A percentile compares a stretch with the other conserved stretches of the same genome.
These are phyloP conservation scores for Gynandropsis gynandra DNA, from an alignment of 345 rosid genomes.

Conservation along the genomic window DNA sequence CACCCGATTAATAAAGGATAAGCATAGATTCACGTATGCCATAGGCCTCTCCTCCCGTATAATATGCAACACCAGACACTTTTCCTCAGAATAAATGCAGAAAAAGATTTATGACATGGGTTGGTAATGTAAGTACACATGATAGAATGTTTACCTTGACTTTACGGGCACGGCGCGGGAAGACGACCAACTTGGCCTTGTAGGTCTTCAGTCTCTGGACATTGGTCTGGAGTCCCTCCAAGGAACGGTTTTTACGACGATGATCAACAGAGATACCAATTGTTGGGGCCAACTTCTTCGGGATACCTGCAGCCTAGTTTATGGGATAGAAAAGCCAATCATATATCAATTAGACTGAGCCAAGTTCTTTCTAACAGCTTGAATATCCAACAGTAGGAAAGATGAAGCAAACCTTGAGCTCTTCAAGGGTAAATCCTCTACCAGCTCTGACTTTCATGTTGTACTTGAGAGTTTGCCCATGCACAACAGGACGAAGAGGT, in stretches of 20 bases:
- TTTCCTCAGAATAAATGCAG: too few species aligned
- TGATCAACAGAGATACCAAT: conserved; percentile 72
- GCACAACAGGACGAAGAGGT: conserved; percentile 77
- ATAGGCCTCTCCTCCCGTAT: too few species aligned
- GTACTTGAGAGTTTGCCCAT: conserved; percentile 78
- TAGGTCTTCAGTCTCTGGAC: conserved; percentile 81
- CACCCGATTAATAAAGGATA: too few species aligned
- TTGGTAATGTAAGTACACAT: too few species aligned
- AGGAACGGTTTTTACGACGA: conserved; percentile 58
- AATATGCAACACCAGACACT: too few species aligned
- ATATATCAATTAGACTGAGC: too few species aligned
- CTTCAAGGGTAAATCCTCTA: conserved; percentile 80
- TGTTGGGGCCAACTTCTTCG: conserved; percentile 69
- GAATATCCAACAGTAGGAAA: neutral
- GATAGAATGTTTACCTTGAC: conserved; percentile 45
- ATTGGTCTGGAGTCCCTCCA: conserved; percentile 65
- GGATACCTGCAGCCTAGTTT: conserved; percentile 37
- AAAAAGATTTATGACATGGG: too few species aligned
- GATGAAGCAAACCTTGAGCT: conserved; percentile 54
- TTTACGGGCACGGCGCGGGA: conserved; percentile 72
- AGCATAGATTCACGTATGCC: too few species aligned
- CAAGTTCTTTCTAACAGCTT: neutral
- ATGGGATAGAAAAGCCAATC: neutral
- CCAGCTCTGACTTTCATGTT: conserved; percentile 90
- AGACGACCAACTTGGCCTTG: conserved; percentile 78